phyloP scores from a whole-genome alignment of 345 rosid species.

The Gossypium sturtianum region DNA sequence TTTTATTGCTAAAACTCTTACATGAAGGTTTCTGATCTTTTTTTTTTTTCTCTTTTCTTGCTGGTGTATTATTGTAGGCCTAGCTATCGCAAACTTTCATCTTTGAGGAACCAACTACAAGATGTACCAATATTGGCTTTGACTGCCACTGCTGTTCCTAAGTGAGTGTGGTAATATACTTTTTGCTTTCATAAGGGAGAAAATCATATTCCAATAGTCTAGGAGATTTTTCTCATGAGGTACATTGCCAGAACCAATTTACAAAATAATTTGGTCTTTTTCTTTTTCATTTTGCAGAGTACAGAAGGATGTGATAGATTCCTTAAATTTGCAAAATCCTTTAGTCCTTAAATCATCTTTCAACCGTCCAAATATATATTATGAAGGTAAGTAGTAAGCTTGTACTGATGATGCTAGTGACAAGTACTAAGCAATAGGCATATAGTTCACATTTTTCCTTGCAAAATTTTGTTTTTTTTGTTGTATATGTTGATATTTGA shows the following conservation, averaged over 20 bases:
- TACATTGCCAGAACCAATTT: background rate
- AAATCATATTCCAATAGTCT: background rate
- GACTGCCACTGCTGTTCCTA: conserved; percentile 95
- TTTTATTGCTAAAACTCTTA: conserved; percentile 6
- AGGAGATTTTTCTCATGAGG: background rate
- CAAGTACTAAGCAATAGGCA: background rate
- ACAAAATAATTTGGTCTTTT: background rate
- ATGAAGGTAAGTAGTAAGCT: conserved; percentile 63
- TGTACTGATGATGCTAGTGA: background rate
- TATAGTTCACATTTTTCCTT: background rate
- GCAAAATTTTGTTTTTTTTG: background rate
- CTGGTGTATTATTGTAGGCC: conserved; percentile 43
- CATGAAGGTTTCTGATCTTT: background rate
- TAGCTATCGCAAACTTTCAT: conserved; percentile 81
- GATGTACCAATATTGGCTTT: conserved; percentile 86
- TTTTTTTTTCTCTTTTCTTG: background rate
- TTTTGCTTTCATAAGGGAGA: conserved; percentile 2
- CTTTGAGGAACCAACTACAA: conserved; percentile 60
- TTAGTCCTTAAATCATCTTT: conserved; percentile 85
- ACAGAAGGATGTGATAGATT: conserved; percentile 77
- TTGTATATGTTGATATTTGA: background rate
- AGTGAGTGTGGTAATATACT: conserved; percentile 41
- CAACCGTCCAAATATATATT: conserved; percentile 85
- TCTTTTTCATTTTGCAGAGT: conserved; percentile 51
- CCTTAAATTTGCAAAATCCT: conserved; percentile 70